phyloP scores from a whole-genome alignment of 805 yeast species.

The Scheffersomyces amazonensis region DNA sequence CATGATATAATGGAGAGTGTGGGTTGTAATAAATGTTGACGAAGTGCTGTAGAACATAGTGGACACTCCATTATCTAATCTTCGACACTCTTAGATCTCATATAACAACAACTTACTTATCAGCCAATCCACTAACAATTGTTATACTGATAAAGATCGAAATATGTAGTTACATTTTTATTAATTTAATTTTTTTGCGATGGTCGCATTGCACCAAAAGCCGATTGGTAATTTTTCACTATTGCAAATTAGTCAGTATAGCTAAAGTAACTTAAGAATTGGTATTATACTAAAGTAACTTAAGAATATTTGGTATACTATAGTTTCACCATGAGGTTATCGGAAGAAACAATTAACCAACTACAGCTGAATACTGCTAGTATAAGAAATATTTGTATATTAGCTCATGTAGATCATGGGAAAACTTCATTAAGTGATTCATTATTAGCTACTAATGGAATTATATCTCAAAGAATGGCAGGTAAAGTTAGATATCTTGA shows the following conservation, averaged over 20 bases:
- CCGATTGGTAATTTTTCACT: too few species aligned
- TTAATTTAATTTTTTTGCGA: too few species aligned
- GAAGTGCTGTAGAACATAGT: conserved; percentile 19
- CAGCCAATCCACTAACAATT: background rate
- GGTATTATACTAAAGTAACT: too few species aligned
- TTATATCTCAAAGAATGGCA: conserved; percentile 90
- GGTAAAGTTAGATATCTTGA: conserved; percentile 93
- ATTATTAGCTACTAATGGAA: conserved; percentile 90
- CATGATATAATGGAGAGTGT: conserved; percentile 25
- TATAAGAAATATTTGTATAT: conserved; percentile 86
- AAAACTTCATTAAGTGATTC: conserved; percentile 94
- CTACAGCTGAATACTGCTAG: conserved; percentile 68
- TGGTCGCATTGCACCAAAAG: too few species aligned
- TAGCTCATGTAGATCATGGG: conserved; percentile 99
- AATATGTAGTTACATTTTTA: too few species aligned
- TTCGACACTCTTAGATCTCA: background rate
- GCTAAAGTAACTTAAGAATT: too few species aligned
- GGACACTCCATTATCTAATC: conserved; percentile 25
- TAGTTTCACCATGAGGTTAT: conserved; percentile 63
- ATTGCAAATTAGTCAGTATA: too few species aligned
- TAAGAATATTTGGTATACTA: too few species aligned
- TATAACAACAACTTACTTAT: background rate
- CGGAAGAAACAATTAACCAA: conserved; percentile 59
- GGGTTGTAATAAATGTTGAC: conserved; percentile 25
- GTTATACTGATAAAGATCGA: too few species aligned